Conservation (phyloP, 2,329 filamentous ascomycete genomes). For the Parastagonospora nodorum region DNA sequence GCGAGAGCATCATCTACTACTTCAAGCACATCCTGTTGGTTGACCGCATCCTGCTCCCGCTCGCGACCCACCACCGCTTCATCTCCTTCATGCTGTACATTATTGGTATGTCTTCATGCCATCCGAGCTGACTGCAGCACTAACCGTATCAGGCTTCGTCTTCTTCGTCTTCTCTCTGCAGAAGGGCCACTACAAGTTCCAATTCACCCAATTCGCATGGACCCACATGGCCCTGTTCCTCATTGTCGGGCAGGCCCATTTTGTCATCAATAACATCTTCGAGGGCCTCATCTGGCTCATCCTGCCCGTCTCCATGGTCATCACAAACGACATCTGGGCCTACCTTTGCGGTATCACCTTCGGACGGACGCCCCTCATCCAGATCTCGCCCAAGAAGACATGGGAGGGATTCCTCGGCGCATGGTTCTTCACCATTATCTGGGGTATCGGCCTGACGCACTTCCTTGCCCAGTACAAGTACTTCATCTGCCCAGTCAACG, state of each 20-base stretch:
- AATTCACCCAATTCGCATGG: conserved; percentile 99
- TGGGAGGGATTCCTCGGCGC: conserved; percentile 96
- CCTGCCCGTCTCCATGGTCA: conserved; percentile 89
- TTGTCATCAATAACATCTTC: conserved; percentile 99
- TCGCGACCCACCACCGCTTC: conserved; percentile 97
- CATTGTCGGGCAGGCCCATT: conserved; percentile 97
- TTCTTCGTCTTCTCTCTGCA: conserved; percentile 96
- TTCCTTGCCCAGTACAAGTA: conserved; percentile 89
- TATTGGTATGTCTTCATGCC: conserved; percentile 69
- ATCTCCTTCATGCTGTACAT: conserved; percentile 99
- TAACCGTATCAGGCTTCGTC: conserved; percentile 74
- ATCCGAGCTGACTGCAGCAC: conserved; percentile 4
- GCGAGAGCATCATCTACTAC: conserved; percentile 99
- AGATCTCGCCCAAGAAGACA: conserved; percentile 98
- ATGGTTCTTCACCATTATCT: conserved; percentile 92
- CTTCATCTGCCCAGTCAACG: conserved; percentile 96
- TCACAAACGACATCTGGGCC: conserved; percentile 98
- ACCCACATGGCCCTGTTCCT: conserved; percentile 99
- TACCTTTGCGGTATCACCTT: conserved; percentile 98
- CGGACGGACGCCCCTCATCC: conserved; percentile 94
- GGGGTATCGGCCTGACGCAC: conserved; percentile 81
- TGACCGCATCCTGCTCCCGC: conserved; percentile 86
- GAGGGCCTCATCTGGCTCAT: conserved; percentile 99
- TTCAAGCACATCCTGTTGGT: conserved; percentile 99
- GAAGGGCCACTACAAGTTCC: conserved; percentile 95